These are phyloP conservation scores for Blepharisma stoltei DNA, from an alignment of 73 alveolate genomes.

Conservation along the genomic window DNA sequence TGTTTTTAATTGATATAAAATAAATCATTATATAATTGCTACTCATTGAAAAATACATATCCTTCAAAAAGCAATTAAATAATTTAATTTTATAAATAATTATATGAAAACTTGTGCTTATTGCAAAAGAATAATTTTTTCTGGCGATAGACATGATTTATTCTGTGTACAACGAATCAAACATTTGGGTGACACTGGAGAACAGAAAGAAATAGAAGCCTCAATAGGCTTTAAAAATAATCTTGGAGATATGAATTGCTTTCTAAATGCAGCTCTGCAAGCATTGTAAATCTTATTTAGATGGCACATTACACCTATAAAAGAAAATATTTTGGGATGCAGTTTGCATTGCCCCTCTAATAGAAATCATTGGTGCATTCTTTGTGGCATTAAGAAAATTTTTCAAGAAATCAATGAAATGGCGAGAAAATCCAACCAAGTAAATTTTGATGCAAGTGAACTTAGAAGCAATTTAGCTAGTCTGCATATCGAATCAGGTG, in stretches of 20 bases:
- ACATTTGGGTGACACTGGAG: too few relatives aligned
- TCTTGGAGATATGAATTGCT: constrained; percentile 6
- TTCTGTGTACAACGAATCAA: too few relatives aligned
- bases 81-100: too few relatives aligned
- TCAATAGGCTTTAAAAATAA: background rate
- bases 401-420: background rate
- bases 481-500: background rate
- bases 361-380: background rate
- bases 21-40: too few relatives aligned
- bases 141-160: too few relatives aligned
- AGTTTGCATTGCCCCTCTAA: background rate
- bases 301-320: background rate
- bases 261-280: constrained; percentile 19
- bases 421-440: background rate
- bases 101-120: too few relatives aligned
- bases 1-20: too few relatives aligned
- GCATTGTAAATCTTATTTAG: constrained; percentile 3
- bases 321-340: background rate
- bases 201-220: too few relatives aligned
- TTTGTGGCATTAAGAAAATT: background rate
- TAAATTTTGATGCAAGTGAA: background rate
- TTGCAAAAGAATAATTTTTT: too few relatives aligned
- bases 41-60: too few relatives aligned
- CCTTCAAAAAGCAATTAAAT: too few relatives aligned
- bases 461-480: background rate